These are phyloP conservation scores for Gilbertella persicaria DNA, from an alignment of 371 early-diverging fungal species.

Conservation along the genomic window DNA sequence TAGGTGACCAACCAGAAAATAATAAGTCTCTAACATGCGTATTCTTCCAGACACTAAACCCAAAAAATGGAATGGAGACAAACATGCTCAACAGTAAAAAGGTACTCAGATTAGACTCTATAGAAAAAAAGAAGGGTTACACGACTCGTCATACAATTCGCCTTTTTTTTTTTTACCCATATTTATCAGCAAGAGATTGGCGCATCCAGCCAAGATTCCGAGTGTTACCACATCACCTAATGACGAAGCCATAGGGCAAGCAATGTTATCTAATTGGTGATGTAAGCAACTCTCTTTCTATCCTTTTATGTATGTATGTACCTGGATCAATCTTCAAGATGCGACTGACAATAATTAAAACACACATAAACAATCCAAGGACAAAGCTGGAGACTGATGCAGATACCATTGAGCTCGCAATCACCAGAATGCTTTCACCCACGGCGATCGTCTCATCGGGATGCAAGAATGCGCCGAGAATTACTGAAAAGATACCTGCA, in stretches of 20 bases:
- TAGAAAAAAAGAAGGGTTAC: neutral
- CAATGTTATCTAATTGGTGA: constrained; percentile 70
- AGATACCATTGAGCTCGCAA: constrained; percentile 73
- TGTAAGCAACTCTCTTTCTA: neutral
- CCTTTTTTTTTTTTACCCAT: constrained; percentile 42
- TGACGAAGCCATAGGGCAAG: constrained; percentile 72
- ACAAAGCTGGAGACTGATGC: constrained; percentile 73
- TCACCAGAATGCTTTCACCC: constrained; percentile 64
- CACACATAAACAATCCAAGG: constrained; percentile 75
- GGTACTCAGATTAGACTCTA: constrained; percentile 52
- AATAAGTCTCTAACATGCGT: constrained; percentile 64
- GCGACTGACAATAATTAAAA: constrained; percentile 69
- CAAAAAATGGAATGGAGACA: constrained; percentile 58
- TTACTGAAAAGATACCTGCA: constrained; percentile 69
- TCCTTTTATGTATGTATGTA: constrained; percentile 43
- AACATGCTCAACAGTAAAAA: constrained; percentile 50
- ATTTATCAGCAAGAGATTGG: constrained; percentile 44
- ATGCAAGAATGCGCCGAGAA: constrained; percentile 60
- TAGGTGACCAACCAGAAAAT: constrained; percentile 80
- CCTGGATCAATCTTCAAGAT: constrained; percentile 77
- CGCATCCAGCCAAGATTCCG: constrained; percentile 60
- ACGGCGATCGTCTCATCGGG: constrained; percentile 49
- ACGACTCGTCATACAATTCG: neutral
- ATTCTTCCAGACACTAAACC: constrained; percentile 57
- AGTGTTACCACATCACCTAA: constrained; percentile 77